Base-by-base conservation (phyloP, 2,329 filamentous ascomycete genomes). In the Hymenoscyphus occultus region DNA sequence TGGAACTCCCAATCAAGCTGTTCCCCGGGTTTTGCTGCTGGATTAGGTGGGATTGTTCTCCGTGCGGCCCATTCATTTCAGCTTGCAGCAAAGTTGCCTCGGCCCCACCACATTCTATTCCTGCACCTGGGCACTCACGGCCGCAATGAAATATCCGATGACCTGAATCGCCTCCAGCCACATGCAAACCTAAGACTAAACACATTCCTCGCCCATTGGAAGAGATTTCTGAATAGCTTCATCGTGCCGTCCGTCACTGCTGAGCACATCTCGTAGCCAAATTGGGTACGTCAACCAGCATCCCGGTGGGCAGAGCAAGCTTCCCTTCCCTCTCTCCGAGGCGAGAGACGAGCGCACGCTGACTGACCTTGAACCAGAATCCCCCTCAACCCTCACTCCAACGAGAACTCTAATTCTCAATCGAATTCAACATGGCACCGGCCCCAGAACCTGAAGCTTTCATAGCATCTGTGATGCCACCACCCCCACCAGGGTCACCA, bases 401-500 rank as follows among this genome's bases (percentile, higher is more conserved):
- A 22, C 19, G 19, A n/a, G n/a, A 48, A 16, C 45, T 19, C 45
- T 12, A 51, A 22, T 12, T 1, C 22, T 51, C 45, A 22, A 12
- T 51, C 19, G 10, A 51, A 22, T 40, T 14, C 14, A 63, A 19
- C 39, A 74, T 74, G 72, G 71, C 71, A 28, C 70, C 72, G 28
- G 32, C 56, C 9, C 66, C 60, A 39, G 70, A 74, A 56, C 66
- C 71, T 6, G 70, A 71, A 16, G 68, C 71, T 14, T 70, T 70
- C 65, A 63, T 71, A 35, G 66, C 68, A 19, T 56, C 62, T 3
- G 56, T 75, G 22, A 69, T 65, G 42, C 57, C 62, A 12, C 70
- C 74, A 60, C 75, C 75, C 19, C 72, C 74, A 16, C 70, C 73
- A 16, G 72, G 72, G 13, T 67, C 71, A 10, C 91, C 93, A 0